Conservation (phyloP, 2,329 filamentous ascomycete species). For the Alternaria viburni region DNA sequence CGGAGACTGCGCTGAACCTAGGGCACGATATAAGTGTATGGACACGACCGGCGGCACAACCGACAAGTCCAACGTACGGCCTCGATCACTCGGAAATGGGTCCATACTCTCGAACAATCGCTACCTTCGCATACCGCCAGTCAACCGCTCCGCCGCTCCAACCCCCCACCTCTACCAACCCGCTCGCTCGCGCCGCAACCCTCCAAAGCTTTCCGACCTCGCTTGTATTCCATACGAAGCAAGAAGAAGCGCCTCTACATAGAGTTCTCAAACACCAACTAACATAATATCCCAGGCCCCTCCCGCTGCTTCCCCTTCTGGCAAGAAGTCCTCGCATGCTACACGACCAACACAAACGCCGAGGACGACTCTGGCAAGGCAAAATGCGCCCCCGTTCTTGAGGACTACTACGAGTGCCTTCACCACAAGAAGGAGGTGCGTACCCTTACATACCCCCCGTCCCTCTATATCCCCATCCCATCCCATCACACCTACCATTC, state of each 20-base stretch:
- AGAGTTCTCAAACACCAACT: background rate
- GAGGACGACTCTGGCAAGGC: conserved; percentile 82
- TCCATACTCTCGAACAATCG: fast-evolving
- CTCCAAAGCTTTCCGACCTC: background rate
- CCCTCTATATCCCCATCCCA: too few relatives aligned
- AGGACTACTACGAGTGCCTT: conserved; percentile 98
- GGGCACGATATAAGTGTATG: background rate
- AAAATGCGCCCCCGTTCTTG: conserved; percentile 83
- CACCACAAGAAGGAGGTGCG: conserved; percentile 98
- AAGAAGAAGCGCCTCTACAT: background rate
- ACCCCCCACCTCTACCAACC: background rate
- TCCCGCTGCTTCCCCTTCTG: conserved; percentile 98
- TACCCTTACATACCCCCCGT: conserved; percentile 6
- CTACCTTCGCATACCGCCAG: too few relatives aligned
- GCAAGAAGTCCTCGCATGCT: conserved; percentile 98
- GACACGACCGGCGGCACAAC: background rate
- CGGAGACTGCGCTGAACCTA: background rate
- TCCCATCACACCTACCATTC: too few relatives aligned
- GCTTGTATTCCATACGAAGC: too few relatives aligned
- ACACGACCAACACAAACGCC: conserved; percentile 87
- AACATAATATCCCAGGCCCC: conserved; percentile 56
- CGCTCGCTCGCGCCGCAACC: background rate
- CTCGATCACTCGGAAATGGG: too few relatives aligned
- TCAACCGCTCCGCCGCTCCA: background rate
- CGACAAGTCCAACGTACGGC: background rate